Evolutionary conservation across 2,329 filamentous ascomycete species (phyloP).

Genomic region (Botrytis porri): DNA sequence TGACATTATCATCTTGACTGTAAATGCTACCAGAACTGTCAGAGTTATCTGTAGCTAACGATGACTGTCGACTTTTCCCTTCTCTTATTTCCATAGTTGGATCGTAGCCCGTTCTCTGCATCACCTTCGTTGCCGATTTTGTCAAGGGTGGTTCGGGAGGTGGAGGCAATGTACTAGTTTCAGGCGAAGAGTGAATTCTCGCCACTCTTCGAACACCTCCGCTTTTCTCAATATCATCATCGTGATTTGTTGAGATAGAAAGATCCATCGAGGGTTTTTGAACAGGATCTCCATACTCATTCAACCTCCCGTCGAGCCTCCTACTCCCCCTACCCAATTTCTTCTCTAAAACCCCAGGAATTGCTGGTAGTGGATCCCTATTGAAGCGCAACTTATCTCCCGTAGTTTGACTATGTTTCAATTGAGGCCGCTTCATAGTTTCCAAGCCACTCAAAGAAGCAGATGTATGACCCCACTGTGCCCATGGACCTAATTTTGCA

Average conservation of each 20-base stretch:
- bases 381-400: not conserved
- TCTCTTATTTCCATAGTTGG: slow-evolving; percentile 15
- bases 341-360: not conserved
- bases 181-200: slow-evolving; percentile 10
- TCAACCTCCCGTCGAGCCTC: slow-evolving; percentile 15
- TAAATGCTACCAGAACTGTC: slow-evolving; percentile 20
- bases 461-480: slow-evolving; percentile 4
- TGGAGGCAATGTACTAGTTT: slow-evolving; percentile 1
- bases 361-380: not conserved
- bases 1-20: not conserved
- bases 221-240: not conserved
- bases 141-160: slow-evolving; percentile 19
- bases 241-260: not conserved
- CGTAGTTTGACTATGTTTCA: not conserved
- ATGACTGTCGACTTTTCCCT: not conserved
- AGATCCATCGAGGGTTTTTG: slow-evolving; percentile 3
- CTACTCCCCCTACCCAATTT: slow-evolving; percentile 1
- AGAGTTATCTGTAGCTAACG: slow-evolving; percentile 10
- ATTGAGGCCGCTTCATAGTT: not conserved
- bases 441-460: slow-evolving; percentile 3
- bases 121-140: slow-evolving; percentile 27
- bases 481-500: slow-evolving; percentile 5
- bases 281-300: slow-evolving; percentile 14
- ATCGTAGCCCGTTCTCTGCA: slow-evolving; percentile 29
- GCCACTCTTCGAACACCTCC: not conserved